These are phyloP conservation scores for Xylaria palmicola DNA, from an alignment of 495 filamentous ascomycete species.

Conservation along the genomic window DNA sequence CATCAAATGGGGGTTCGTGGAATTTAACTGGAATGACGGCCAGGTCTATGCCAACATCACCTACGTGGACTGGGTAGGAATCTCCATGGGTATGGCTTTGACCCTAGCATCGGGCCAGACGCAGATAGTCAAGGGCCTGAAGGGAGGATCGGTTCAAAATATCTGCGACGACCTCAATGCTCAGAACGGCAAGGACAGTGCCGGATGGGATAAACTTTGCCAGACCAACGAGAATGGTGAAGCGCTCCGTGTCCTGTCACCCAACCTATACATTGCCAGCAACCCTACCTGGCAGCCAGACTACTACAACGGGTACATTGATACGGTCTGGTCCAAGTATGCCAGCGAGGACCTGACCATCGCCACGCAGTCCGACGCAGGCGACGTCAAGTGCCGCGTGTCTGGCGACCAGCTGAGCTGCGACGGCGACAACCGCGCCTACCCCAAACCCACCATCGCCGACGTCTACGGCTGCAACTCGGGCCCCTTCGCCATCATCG, in stretches of 20 bases:
- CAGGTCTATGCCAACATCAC: constrained; percentile 46
- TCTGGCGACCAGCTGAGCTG: constrained; percentile 34
- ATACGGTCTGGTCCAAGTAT: constrained; percentile 43
- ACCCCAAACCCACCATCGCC: constrained; percentile 36
- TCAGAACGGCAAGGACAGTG: constrained; percentile 35
- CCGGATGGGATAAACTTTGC: constrained; percentile 43
- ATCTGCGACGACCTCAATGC: constrained; percentile 41
- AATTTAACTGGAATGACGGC: constrained; percentile 36
- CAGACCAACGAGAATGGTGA: constrained; percentile 27
- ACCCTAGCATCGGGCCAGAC: constrained; percentile 27
- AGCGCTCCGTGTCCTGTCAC: constrained; percentile 41
- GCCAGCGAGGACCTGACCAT: constrained; percentile 35
- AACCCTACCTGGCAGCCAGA: constrained; percentile 28
- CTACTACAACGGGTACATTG: constrained; percentile 43
- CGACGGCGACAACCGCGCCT: constrained; percentile 39
- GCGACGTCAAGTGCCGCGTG: constrained; percentile 41
- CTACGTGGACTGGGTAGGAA: constrained; percentile 51
- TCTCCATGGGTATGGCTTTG: constrained; percentile 44
- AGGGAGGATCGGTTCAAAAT: constrained; percentile 26
- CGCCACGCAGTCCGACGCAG: constrained; percentile 37
- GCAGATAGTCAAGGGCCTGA: constrained; percentile 38
- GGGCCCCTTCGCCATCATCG: constrained; percentile 42
- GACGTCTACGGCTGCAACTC: constrained; percentile 51
- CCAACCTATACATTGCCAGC: constrained; percentile 32
- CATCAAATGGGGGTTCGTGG: constrained; percentile 51